These are phyloP conservation scores for Nemania sp. DNA, from an alignment of 2,329 filamentous ascomycete species.

Conservation along the genomic window DNA sequence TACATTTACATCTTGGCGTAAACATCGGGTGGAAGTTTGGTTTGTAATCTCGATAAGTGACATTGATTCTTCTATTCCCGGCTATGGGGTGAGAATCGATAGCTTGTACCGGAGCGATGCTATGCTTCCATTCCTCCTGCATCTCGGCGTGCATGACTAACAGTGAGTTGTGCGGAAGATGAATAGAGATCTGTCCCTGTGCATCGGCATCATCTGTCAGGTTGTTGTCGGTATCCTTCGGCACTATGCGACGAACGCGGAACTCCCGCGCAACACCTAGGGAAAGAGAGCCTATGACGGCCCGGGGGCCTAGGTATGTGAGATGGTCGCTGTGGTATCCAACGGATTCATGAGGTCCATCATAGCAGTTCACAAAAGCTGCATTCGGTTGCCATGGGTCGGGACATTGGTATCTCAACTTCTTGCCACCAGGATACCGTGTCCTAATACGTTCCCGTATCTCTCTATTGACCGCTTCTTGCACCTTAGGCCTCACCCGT, in stretches of 20 bases:
- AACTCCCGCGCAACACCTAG: slow-evolving; percentile 95
- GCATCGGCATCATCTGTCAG: slow-evolving; percentile 64
- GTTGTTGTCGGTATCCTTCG: slow-evolving; percentile 63
- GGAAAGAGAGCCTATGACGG: slow-evolving; percentile 90
- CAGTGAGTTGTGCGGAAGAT: slow-evolving; percentile 93
- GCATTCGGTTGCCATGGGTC: slow-evolving; percentile 85
- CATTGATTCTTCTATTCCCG: slow-evolving; percentile 85
- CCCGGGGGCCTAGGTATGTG: slow-evolving; percentile 68
- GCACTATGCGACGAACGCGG: slow-evolving; percentile 81
- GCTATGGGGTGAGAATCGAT: slow-evolving; percentile 89
- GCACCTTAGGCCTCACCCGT: slow-evolving; percentile 75
- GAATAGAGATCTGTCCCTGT: slow-evolving; percentile 89
- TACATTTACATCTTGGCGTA: slow-evolving; percentile 83
- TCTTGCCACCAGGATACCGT: slow-evolving; percentile 75
- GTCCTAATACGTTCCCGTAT: slow-evolving; percentile 77
- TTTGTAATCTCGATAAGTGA: slow-evolving; percentile 93
- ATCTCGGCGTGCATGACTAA: slow-evolving; percentile 97
- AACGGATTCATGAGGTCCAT: slow-evolving; percentile 82
- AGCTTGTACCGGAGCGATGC: slow-evolving; percentile 77
- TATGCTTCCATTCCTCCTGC: slow-evolving; percentile 98
- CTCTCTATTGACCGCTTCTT: slow-evolving; percentile 80
- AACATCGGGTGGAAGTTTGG: slow-evolving; percentile 78
- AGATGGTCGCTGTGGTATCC: slow-evolving; percentile 94
- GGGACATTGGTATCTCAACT: slow-evolving; percentile 82
- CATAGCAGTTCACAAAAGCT: slow-evolving; percentile 94